These are phyloP conservation scores for Hericium alpestre DNA, from an alignment of 768 basidiomycete genomes.

Conservation along the genomic window DNA sequence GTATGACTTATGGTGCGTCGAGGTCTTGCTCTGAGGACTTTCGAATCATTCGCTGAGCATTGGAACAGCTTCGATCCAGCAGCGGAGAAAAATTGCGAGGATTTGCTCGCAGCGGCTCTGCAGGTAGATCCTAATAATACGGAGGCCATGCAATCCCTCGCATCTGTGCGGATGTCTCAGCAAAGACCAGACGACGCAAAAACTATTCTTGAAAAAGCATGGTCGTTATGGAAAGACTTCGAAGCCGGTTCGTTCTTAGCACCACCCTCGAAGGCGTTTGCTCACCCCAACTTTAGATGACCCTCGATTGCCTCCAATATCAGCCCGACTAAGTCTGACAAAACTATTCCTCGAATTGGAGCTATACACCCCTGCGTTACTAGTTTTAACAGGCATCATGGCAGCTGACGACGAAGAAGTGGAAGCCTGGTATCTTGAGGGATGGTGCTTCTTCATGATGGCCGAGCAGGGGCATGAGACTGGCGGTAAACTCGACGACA, in stretches of 20 bases:
- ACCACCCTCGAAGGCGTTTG: background rate
- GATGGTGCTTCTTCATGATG: conserved; percentile 87
- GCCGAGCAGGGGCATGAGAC: conserved; percentile 58
- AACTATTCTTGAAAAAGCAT: conserved; percentile 54
- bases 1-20: conserved; percentile 71
- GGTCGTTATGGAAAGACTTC: conserved; percentile 59
- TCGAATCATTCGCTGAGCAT: background rate
- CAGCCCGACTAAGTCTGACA: conserved; percentile 62
- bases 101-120: conserved; percentile 62
- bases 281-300: conserved; percentile 37
- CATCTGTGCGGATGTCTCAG: conserved; percentile 85
- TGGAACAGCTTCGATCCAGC: conserved; percentile 63
- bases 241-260: conserved; percentile 33
- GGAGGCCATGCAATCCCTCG: conserved; percentile 71
- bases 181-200: conserved; percentile 75
- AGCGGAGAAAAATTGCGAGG: conserved; percentile 75
- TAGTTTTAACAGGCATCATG: conserved; percentile 71
- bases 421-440: conserved; percentile 91
- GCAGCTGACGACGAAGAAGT: conserved; percentile 76
- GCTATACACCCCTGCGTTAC: conserved; percentile 59
- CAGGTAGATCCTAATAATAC: conserved; percentile 63
- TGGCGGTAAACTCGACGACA: conserved; percentile 31
- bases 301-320: conserved; percentile 57
- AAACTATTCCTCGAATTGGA: conserved; percentile 73
- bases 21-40: background rate